phyloP scores from a whole-genome alignment of 1,284 basidiomycete species.

The Cutaneotrichosporon cavernicola region DNA sequence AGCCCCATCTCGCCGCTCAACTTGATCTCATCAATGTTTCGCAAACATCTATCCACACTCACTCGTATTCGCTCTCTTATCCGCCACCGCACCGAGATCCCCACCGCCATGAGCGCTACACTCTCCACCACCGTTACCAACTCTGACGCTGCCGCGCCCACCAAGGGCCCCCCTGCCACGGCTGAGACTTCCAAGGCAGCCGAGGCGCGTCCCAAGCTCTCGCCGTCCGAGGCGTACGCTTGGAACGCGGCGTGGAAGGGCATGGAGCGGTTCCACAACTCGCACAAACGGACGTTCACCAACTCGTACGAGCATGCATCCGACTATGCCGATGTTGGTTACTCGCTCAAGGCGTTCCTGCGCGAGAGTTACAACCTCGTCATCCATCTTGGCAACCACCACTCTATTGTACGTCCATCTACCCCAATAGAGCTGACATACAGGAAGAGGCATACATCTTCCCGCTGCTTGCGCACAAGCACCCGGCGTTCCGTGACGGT shows the following conservation, averaged over 20 bases:
- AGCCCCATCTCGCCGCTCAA: neutral
- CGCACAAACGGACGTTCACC: conserved; percentile 17
- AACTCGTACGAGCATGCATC: conserved; percentile 16
- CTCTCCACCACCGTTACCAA: neutral
- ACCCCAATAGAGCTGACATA: neutral
- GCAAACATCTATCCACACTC: neutral
- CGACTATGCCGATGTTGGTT: conserved; percentile 10
- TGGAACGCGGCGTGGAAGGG: conserved; percentile 9
- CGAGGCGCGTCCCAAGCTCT: neutral
- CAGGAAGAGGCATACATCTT: conserved; percentile 60
- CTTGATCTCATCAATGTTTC: neutral
- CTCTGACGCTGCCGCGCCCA: neutral
- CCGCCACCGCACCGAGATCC: neutral
- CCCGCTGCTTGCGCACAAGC: conserved; percentile 62
- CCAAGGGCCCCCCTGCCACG: neutral
- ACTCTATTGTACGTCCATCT: conserved; percentile 55
- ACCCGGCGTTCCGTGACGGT: conserved; percentile 60
- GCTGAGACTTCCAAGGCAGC: neutral
- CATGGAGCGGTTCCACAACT: conserved; percentile 18
- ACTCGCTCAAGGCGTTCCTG: conserved; percentile 12
- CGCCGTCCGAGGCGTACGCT: conserved; percentile 11
- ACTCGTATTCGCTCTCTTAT: neutral
- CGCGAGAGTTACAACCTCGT: conserved; percentile 22
- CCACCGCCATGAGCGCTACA: neutral
- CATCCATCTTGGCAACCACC: conserved; percentile 62